These are phyloP conservation scores for Beauveria sp. DNA, from an alignment of 2,329 filamentous ascomycete species.

Conservation along the genomic window DNA sequence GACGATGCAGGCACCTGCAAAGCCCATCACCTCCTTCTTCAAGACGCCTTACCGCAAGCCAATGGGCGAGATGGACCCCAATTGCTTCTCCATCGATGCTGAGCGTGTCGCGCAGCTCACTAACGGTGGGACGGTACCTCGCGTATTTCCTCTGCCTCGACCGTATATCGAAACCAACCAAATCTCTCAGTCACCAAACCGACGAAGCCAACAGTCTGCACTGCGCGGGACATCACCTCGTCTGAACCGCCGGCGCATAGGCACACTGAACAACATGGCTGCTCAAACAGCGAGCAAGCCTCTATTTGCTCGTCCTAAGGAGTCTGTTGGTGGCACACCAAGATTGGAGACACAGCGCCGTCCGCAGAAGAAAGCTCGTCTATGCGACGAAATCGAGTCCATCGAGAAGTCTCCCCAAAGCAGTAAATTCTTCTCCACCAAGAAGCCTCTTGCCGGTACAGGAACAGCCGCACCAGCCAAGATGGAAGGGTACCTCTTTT, in stretches of 20 bases:
- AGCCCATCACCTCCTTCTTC: slow-evolving; percentile 50
- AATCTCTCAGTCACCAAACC: slow-evolving; percentile 15
- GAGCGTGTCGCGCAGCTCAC: slow-evolving; percentile 41
- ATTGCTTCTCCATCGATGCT: slow-evolving; percentile 49
- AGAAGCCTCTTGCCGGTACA: slow-evolving; percentile 15
- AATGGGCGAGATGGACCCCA: slow-evolving; percentile 55
- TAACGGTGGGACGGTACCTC: slow-evolving; percentile 40
- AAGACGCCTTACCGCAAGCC: slow-evolving; percentile 43
- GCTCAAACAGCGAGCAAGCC: slow-evolving; percentile 19
- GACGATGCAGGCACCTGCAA: slow-evolving; percentile 25
- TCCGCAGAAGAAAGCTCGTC: slow-evolving; percentile 49
- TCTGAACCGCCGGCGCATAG: slow-evolving; percentile 42
- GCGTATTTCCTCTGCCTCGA: slow-evolving; percentile 51
- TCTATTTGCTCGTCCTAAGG: slow-evolving; percentile 13
- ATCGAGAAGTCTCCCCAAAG: slow-evolving; percentile 30
- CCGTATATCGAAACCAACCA: slow-evolving; percentile 42
- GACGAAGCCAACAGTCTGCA: slow-evolving; percentile 14
- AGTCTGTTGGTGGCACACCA: slow-evolving; percentile 14
- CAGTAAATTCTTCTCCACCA: slow-evolving; percentile 47
- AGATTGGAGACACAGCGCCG: slow-evolving; percentile 22
- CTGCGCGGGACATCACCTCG: slow-evolving; percentile 28
- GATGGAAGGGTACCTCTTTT: slow-evolving; percentile 39
- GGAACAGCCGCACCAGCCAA: slow-evolving; percentile 23
- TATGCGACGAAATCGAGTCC: slow-evolving; percentile 38
- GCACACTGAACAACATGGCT: slow-evolving; percentile 42